Evolutionary conservation across 108 stramenopile species (phyloP), one percentile per base, ranked within the genome.

Genomic region (Cyclotella baltica): DNA sequence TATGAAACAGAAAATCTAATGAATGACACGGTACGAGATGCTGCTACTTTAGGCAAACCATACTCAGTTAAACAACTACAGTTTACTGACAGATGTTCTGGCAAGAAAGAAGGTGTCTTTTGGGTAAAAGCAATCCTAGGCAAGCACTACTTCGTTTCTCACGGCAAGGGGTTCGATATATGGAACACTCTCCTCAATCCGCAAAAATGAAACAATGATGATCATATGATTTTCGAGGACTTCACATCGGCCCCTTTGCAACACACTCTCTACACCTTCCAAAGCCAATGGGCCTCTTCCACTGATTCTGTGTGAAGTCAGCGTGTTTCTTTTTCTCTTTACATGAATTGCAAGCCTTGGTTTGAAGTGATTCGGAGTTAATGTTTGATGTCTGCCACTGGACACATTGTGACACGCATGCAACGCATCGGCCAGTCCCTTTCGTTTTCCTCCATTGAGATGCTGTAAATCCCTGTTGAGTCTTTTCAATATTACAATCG

Each of bases 81-180:
- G 35, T 74, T 67, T 47, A 51, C 38, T 20, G 43, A 74, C 47
- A 62, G 64, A 36, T 80, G 88, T 68, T 73, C 62, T 33, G 82
- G 86, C 13, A 63, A 53, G 48, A 83, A 72, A 51, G 78, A 76
- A 61, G 88, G 87, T 66, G 16, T 52, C 16, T 80, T 73, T 38
- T 92, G 88, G 88, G 70, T 85, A 15, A 90, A 92, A 56, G 67
- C 65, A 22, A 74, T 85, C 10, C 59, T 88, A 28, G 62, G 58
- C 6, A 76, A 87, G 38, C 82, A 85, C 6, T 59, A 64, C 58
- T 73, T 92, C 13, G 80, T 81, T 48, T 88, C 88, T 56, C 66
- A 70, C 55, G 89, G 86, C 27, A 77, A 92, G 77, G 92, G 89
- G 20, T 92, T 77, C 53, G 51, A 85, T 28, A 88, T 90, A 5